Evolutionary conservation across 2,329 filamentous ascomycete species (phyloP), one percentile per base, ranked within the genome.

Genomic region (Aspergillus felis): DNA sequence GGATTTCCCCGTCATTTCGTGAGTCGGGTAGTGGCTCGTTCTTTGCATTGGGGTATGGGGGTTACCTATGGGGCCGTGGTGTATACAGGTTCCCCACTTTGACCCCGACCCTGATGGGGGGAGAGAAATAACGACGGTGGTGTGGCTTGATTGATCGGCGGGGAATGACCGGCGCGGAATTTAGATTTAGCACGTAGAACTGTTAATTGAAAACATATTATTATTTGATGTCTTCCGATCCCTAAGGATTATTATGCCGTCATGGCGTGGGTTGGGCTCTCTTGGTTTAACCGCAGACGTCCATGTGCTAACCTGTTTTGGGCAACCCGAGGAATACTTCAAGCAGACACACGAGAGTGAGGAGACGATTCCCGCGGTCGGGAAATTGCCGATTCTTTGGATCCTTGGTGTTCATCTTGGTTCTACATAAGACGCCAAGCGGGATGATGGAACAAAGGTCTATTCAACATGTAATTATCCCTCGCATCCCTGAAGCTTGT

Each of bases 291-390:
- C 42, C 22, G 47, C 51, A 28, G 27, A 20, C 29, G 32, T 54
- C 29, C 42, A 52, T 46, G 47, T 50, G 20, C 61, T 64, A 63
- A 38, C 62, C 57, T 48, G 22, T 60, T 64, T 28, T 61, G 59
- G 62, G 57, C 25, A 65, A 61, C 35, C 63, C 63, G 63, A 62
- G 51, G 50, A 46, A 28, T 14, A 29, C 28, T 29, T 29, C 28
- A 9, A 10, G 28, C 3, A 29, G 28, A 29, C 3, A 29, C 28
- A 29, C 9, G 28, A 29, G 28, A 29, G 28, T 29, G 28, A 29
- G 28, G 28, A 29, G 28, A 29, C 4, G 10, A 29, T 29, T 29
- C 28, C 28, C 10, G 28, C 28, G 28, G 8, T 12, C 20, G 42
- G 22, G 12, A 20, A 24, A 46, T n/a, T 4, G 42, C n/a, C 7